Percentiles rank a stretch among this genome's conserved stretches.
Conservation (phyloP, 768 basidiomycete species). For the Psilocybe subaeruginosa region DNA sequence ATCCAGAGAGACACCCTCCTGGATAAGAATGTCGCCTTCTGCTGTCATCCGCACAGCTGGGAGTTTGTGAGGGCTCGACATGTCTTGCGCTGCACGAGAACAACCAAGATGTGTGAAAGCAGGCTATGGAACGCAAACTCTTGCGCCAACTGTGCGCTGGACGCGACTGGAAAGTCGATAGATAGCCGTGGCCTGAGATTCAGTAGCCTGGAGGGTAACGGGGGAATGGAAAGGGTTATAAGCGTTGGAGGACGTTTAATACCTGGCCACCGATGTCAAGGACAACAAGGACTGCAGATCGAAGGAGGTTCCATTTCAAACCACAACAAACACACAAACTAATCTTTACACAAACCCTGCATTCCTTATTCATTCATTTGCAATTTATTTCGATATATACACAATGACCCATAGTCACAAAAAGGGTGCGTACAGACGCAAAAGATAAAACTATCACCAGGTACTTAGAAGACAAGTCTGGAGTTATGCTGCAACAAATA, state of each 20-base stretch:
- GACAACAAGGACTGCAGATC: background rate
- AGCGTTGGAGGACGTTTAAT: slow-evolving; percentile 1
- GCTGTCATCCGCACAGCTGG: slow-evolving; percentile 57
- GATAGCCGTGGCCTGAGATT: background rate
- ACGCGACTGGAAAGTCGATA: slow-evolving; percentile 1
- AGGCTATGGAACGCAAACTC: background rate
- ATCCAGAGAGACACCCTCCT: slow-evolving; percentile 50
- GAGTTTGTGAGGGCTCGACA: slow-evolving; percentile 38
- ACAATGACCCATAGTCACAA: slow-evolving; percentile 5
- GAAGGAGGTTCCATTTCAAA: slow-evolving; percentile 30
- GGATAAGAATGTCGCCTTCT: slow-evolving; percentile 43
- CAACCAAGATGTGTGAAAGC: background rate
- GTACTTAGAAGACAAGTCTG: background rate
- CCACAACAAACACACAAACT: slow-evolving; percentile 33
- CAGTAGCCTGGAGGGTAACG: background rate
- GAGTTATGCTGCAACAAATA: background rate
- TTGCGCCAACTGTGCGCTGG: background rate
- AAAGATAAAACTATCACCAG: background rate
- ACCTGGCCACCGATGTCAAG: background rate
- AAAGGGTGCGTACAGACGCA: background rate
- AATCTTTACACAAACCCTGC: background rate
- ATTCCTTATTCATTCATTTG: slow-evolving; percentile 3
- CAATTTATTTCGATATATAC: slow-evolving; percentile 11
- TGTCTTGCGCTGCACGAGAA: slow-evolving; percentile 8
- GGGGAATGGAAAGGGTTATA: background rate